Base-by-base conservation (phyloP, 805 yeast genomes). In the Ogataea nakhonphanomensis region DNA sequence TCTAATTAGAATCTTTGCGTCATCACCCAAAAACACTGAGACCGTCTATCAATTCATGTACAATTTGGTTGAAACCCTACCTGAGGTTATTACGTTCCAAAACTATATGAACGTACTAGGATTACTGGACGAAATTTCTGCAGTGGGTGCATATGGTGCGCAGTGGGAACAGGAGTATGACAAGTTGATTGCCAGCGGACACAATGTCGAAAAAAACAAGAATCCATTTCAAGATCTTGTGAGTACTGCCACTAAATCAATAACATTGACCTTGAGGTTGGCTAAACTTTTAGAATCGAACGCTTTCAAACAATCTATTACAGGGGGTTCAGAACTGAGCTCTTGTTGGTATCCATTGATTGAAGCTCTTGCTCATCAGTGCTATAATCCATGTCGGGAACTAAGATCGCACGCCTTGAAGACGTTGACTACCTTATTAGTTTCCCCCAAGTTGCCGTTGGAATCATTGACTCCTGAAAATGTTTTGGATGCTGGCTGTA, bases 281-380 rank as follows among this genome's bases (percentile, higher is more conserved):
- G 48, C 76, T 21, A 58, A 64, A 5, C 49, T 69, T 20, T 54
- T 70, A 11, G 57, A 57, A 8, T 46, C 59, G 5, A 51, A 57
- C 10, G 57, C 59, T 3, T 69, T 71, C 44, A 42, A 37, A 25
- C 31, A 35, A 7, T 53, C 62, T n/a, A 43, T 58, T 21, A 62
- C 59, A 4, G 55, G 62, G 36, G 65, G 62, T 35, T 39, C 55
- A 37, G 41, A 56, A 1, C 61, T 61, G 31, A 54, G 65, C 14
- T 51, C 55, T 9, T 51, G 61, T 17, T 67, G 78, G 50, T 74
- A 73, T 48, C 83, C 95, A 1, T 67, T 86, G 45, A 69, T 84
- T 22, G 91, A 87, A 56, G 95, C 95, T 0, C 69, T 89, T 39
- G 88, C 93, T 0, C 91, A 84, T 54, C 96, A 90, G 59, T 85